Evolutionary conservation across 2,329 filamentous ascomycete species (phyloP), one percentile per base, ranked within the genome.

Genomic region (Pseudohalonectria lignicola): DNA sequence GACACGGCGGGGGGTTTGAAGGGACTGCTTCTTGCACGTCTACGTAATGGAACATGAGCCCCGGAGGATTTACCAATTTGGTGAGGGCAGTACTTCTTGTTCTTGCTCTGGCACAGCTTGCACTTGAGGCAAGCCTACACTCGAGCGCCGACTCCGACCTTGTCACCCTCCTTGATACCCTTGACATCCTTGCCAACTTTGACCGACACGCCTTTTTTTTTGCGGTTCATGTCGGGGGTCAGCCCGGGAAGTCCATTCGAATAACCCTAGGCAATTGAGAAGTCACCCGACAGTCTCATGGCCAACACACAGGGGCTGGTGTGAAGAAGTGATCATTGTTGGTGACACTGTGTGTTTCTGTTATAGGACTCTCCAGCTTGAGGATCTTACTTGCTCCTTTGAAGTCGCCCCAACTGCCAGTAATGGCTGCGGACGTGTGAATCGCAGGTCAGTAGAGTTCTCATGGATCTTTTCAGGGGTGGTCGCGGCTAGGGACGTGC

Each of bases 61-160:
- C n/a, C n/a, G n/a, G n/a, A n/a, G n/a, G 51, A n/a, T n/a, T n/a
- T n/a, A n/a, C n/a, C n/a, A 3, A 69, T 60, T 43, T 61, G 47
- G 13, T 65, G 53, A 3, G 65, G 61, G 49, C 64, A 69, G 45
- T 69, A 71, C 43, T 69, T 68, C 43, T 71, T 64, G 39, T 72
- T 71, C 36, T 61, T 49, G 45, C 56, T 53, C 47, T 63, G 64
- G 59, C 67, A 71, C 15, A 61, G 52, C 12, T 57, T 49, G 49
- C 65, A 71, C 48, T 66, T 61, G 5, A 75, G 55, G 51, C 77
- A 82, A 2, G 72, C 61, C 55, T 60, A 65, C 18, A 73, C 66
- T 49, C 81, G 76, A 0, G 76, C 75, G 36, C 76, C 76, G 4
- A 80, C 66, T 15, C 76, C 76, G 18, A 81, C 76, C 9, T 77